Conservation (phyloP, 2,329 filamentous ascomycete species). For the Pestalotiopsis fici region DNA sequence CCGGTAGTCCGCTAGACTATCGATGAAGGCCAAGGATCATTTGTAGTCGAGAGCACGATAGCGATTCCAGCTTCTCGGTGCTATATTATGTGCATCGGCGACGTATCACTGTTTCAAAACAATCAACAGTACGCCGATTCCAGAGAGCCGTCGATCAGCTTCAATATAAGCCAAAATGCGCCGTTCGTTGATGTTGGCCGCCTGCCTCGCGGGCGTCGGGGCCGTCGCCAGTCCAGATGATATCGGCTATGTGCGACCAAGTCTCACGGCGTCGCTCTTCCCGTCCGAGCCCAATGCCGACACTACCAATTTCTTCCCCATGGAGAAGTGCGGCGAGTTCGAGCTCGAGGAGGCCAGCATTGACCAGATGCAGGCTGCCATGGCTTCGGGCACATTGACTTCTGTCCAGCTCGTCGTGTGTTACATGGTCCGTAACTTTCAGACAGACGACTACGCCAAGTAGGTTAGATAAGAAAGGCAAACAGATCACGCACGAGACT, state of each 20-base stretch:
- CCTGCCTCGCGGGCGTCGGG: not conserved
- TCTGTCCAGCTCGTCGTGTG: slow-evolving; percentile 61
- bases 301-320: slow-evolving; percentile 50
- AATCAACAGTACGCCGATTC: too few species aligned
- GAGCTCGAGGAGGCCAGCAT: slow-evolving; percentile 18
- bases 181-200: not conserved
- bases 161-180: not conserved
- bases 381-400: slow-evolving; percentile 56
- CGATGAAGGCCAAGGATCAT: not conserved
- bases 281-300: slow-evolving; percentile 37
- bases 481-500: not conserved
- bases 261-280: slow-evolving; percentile 26
- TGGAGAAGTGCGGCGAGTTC: slow-evolving; percentile 6
- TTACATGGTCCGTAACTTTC: slow-evolving; percentile 61
- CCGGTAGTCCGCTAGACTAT: not conserved
- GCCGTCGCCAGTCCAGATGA: not conserved
- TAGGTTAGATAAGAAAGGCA: slow-evolving; percentile 29
- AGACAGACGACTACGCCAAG: slow-evolving; percentile 67
- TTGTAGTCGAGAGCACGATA: not conserved
- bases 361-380: slow-evolving; percentile 33
- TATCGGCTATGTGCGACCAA: not conserved
- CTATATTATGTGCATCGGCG: not conserved
- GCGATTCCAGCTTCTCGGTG: not conserved
- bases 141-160: not conserved
- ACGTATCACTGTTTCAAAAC: not conserved